These are phyloP conservation scores for Pseudogymnoascus sp. DNA, from an alignment of 2,329 filamentous ascomycete species.

Conservation along the genomic window DNA sequence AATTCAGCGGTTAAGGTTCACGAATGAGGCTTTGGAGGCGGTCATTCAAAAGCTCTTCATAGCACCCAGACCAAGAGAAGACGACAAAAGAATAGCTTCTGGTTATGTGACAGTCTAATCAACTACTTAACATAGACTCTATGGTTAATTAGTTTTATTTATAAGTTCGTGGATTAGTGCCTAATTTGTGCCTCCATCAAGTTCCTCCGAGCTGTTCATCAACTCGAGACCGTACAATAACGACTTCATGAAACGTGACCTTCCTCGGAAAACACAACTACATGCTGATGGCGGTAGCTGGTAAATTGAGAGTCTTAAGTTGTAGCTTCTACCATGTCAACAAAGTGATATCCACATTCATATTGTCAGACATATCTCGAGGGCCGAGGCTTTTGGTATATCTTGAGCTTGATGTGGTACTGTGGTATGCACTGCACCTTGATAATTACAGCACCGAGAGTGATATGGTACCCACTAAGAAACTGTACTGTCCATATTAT, in stretches of 20 bases:
- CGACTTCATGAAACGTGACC: too few relatives aligned
- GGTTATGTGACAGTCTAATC: neutral
- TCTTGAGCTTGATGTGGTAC: neutral
- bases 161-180: neutral
- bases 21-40: slow-evolving; percentile 16
- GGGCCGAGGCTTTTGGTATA: neutral
- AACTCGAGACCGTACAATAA: too few relatives aligned
- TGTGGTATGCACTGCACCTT: neutral
- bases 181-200: neutral
- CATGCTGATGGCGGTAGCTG: too few relatives aligned
- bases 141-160: neutral
- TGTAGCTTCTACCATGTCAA: neutral
- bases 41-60: slow-evolving; percentile 12
- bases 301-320: too few relatives aligned
- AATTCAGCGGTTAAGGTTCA: slow-evolving; percentile 11
- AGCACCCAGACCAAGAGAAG: neutral
- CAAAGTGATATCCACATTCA: neutral
- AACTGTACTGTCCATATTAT: neutral
- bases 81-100: neutral
- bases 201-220: neutral
- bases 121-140: neutral
- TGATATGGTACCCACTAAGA: neutral
- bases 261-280: too few relatives aligned
- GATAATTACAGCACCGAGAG: neutral
- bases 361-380: neutral